Evolutionary conservation across 306 rosid species (phyloP).

Genomic region (Vigna reflexopilosa): DNA sequence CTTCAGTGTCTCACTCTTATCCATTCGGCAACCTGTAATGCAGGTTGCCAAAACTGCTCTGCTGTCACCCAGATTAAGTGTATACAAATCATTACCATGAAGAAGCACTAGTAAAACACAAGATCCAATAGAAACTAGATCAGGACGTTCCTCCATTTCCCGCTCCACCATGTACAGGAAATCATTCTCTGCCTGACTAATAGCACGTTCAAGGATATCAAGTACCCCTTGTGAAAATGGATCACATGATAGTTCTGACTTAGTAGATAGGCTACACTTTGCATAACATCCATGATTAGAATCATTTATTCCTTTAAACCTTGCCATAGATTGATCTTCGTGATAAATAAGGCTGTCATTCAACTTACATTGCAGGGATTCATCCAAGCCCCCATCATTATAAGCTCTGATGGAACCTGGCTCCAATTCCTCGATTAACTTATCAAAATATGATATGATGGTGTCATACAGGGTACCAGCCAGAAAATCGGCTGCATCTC

Average conservation of each 20-base stretch:
- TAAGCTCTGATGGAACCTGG: constrained; percentile 49
- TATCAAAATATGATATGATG: constrained; percentile 66
- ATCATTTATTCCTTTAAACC: constrained; percentile 33
- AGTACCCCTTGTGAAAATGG: constrained; percentile 69
- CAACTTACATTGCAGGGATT: constrained; percentile 48
- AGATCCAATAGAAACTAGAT: constrained; percentile 93
- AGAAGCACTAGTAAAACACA: constrained; percentile 92
- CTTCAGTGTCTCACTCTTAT: constrained; percentile 54
- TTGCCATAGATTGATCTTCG: constrained; percentile 43
- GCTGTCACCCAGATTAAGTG: constrained; percentile 91
- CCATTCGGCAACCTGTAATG: constrained; percentile 37
- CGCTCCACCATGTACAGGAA: constrained; percentile 97
- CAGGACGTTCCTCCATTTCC: constrained; percentile 97
- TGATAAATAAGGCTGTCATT: constrained; percentile 42
- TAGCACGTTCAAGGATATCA: constrained; percentile 74
- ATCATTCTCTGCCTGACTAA: constrained; percentile 85
- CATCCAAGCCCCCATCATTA: constrained; percentile 43
- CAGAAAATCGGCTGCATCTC: constrained; percentile 98
- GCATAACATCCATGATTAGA: constrained; percentile 37
- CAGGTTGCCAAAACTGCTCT: constrained; percentile 87
- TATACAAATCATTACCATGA: constrained; percentile 85
- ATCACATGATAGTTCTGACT: constrained; percentile 40
- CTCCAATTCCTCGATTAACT: constrained; percentile 65
- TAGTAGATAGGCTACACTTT: constrained; percentile 45
- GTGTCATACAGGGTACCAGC: constrained; percentile 96